Evolutionary conservation across 495 filamentous ascomycete species (phyloP).

Genomic region (Darksidea phi): DNA sequence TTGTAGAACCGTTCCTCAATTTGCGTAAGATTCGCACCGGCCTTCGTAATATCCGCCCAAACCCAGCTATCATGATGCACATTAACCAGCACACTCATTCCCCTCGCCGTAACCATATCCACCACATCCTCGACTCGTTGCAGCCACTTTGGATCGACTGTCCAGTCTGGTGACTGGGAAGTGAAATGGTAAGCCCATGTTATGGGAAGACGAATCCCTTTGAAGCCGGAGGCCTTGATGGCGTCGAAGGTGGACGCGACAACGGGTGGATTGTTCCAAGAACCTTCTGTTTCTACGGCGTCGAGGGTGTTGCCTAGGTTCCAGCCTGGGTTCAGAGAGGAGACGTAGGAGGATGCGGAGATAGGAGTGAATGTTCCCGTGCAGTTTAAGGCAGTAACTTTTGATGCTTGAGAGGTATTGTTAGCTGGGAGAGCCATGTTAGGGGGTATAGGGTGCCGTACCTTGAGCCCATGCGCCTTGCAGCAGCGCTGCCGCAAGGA

Average conservation of each 20-base stretch:
- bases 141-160: constrained; percentile 55
- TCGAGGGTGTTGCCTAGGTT: constrained; percentile 58
- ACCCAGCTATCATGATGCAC: constrained; percentile 62
- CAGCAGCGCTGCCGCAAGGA: not conserved
- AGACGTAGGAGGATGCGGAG: constrained; percentile 43
- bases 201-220: constrained; percentile 60
- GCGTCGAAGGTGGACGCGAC: constrained; percentile 51
- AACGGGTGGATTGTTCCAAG: constrained; percentile 59
- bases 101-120: constrained; percentile 54
- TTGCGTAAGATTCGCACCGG: constrained; percentile 50
- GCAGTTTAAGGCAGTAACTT: constrained; percentile 33
- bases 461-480: no score
- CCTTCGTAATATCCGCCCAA: constrained; percentile 57
- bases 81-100: constrained; percentile 56
- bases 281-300: constrained; percentile 57
- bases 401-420: constrained; percentile 7
- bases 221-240: constrained; percentile 57
- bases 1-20: constrained; percentile 59
- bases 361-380: constrained; percentile 45
- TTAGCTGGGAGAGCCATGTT: constrained; percentile 4
- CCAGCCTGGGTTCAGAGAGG: constrained; percentile 47
- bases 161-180: constrained; percentile 52
- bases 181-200: constrained; percentile 61
- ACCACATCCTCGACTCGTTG: constrained; percentile 60
- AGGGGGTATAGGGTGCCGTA: not conserved